phyloP scores from a whole-genome alignment of 2,329 filamentous ascomycete genomes.

The Lecanicillium sp. region DNA sequence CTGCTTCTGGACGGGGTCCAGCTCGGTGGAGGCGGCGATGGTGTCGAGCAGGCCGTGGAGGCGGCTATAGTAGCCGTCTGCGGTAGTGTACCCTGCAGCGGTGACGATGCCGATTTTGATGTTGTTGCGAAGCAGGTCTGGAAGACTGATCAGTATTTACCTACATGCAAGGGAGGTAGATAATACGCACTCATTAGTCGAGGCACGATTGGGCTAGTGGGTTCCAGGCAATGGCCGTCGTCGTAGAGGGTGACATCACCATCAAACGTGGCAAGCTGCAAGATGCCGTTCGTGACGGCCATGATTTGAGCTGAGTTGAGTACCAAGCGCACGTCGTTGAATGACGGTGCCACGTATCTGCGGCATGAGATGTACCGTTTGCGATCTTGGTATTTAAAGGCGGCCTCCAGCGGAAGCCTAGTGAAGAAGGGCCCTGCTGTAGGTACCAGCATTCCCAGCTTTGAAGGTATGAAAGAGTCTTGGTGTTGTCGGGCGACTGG shows the following conservation, averaged over 20 bases:
- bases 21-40: slow-evolving; percentile 51
- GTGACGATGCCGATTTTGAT: slow-evolving; percentile 94
- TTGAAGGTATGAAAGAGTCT: slow-evolving; percentile 66
- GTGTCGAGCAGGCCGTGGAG: slow-evolving; percentile 83
- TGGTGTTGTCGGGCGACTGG: slow-evolving; percentile 65
- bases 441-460: slow-evolving; percentile 86
- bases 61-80: slow-evolving; percentile 77
- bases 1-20: slow-evolving; percentile 63
- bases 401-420: slow-evolving; percentile 74
- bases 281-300: slow-evolving; percentile 71
- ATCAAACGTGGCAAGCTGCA: slow-evolving; percentile 91
- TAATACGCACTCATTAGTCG: slow-evolving; percentile 44
- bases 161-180: not conserved
- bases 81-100: slow-evolving; percentile 88
- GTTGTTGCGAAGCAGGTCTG: slow-evolving; percentile 66
- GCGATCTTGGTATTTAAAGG: slow-evolving; percentile 84
- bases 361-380: slow-evolving; percentile 82
- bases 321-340: slow-evolving; percentile 91
- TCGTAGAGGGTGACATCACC: slow-evolving; percentile 96
- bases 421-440: slow-evolving; percentile 94
- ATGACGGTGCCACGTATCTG: slow-evolving; percentile 90
- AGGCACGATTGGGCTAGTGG: slow-evolving; percentile 70
- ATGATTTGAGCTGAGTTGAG: slow-evolving; percentile 94
- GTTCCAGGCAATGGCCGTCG: slow-evolving; percentile 73
- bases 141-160: too few species aligned